These are phyloP conservation scores for Lithospermum erythrorhizon DNA, from an alignment of 257 asterid genomes.

Conservation along the genomic window DNA sequence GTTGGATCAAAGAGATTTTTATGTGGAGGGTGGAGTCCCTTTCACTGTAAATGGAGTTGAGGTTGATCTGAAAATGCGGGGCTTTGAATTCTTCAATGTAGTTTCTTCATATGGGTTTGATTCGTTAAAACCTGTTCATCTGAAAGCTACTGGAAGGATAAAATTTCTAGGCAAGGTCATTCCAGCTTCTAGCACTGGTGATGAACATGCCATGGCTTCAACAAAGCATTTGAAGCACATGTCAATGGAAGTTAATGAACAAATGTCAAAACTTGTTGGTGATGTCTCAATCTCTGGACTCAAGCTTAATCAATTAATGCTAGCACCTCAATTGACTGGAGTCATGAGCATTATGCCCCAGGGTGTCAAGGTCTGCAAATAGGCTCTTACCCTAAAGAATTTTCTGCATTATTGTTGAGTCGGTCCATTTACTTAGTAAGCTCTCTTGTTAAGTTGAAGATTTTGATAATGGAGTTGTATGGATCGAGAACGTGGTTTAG, in stretches of 20 bases:
- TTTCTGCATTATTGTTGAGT: constrained; percentile 10
- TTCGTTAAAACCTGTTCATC: constrained; percentile 82
- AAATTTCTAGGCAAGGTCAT: constrained; percentile 90
- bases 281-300: constrained; percentile 84
- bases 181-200: constrained; percentile 21
- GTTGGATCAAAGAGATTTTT: constrained; percentile 44
- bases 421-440: background rate
- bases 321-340: constrained; percentile 98
- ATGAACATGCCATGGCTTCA: constrained; percentile 25
- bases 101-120: constrained; percentile 87
- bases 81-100: constrained; percentile 77
- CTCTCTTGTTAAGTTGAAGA: background rate
- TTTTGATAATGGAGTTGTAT: background rate
- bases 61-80: constrained; percentile 83
- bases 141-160: constrained; percentile 93
- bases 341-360: constrained; percentile 52
- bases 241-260: constrained; percentile 24
- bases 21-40: constrained; percentile 45
- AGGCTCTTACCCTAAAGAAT: constrained; percentile 10
- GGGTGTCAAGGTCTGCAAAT: constrained; percentile 67
- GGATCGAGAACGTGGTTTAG: background rate
- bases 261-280: constrained; percentile 59
- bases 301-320: constrained; percentile 90
- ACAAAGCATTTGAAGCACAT: constrained; percentile 21
- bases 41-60: constrained; percentile 87